A percentile compares a stretch with the other conserved stretches of the same genome.
Evolutionary conservation across 129 eudicot genomes (phyloP).

Genomic region (Pittosporum tobira): DNA sequence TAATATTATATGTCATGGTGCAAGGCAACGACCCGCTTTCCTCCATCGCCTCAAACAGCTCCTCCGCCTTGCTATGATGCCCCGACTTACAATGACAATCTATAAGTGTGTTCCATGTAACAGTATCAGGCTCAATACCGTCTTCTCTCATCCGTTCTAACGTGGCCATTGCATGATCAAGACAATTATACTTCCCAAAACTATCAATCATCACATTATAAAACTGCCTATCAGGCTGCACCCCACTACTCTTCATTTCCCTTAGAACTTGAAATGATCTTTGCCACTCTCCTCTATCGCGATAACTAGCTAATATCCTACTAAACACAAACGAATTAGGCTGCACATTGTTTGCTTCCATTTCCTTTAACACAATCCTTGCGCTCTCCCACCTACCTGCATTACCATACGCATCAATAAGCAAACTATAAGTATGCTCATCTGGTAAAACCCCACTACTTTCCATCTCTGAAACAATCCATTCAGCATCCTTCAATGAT

Average conservation of each 20-base stretch:
- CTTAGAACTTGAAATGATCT: conserved; percentile 82
- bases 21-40: conserved; percentile 75
- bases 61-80: conserved; percentile 59
- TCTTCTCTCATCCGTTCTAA: conserved; percentile 75
- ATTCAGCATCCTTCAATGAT: conserved; percentile 71
- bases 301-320: conserved; percentile 62
- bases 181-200: conserved; percentile 88
- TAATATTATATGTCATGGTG: conserved; percentile 72
- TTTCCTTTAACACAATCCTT: conserved; percentile 84
- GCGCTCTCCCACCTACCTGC: conserved; percentile 99
- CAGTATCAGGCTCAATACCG: conserved; percentile 79
- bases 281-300: conserved; percentile 96
- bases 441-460: conserved; percentile 66
- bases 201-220: conserved; percentile 93
- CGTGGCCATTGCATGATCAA: conserved; percentile 69
- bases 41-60: conserved; percentile 66
- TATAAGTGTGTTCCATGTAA: conserved; percentile 89
- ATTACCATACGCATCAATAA: conserved; percentile 85
- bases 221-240: conserved; percentile 70
- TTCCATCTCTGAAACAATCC: conserved; percentile 84
- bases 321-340: conserved; percentile 66
- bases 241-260: conserved; percentile 85
- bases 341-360: conserved; percentile 67
- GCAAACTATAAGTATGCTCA: conserved; percentile 67
- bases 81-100: conserved; percentile 85